phyloP scores from a whole-genome alignment of 495 filamentous ascomycete genomes.

The Aspergillus diversus region DNA sequence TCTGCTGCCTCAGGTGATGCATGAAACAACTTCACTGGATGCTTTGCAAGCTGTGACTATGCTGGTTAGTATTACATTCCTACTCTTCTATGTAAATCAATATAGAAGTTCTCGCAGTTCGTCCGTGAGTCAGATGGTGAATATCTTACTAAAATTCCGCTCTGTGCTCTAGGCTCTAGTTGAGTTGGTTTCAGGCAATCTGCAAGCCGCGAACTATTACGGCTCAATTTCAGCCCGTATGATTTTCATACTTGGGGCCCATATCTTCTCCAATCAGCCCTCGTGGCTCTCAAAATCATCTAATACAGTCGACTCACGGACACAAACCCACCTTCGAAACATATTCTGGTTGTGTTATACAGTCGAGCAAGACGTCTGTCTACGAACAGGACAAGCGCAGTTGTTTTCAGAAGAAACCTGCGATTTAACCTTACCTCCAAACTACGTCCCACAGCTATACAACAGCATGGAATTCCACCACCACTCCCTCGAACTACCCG shows the following conservation, averaged over 20 bases:
- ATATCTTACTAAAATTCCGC: too few relatives aligned
- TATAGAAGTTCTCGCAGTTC: background rate
- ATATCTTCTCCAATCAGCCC: slow-evolving; percentile 28
- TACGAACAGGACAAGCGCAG: slow-evolving; percentile 57
- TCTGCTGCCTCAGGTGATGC: slow-evolving; percentile 44
- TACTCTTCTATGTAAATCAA: background rate
- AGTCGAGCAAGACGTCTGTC: slow-evolving; percentile 53
- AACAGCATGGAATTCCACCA: slow-evolving; percentile 33
- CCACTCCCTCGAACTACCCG: slow-evolving; percentile 24
- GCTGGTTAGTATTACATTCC: slow-evolving; percentile 38
- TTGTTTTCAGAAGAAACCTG: slow-evolving; percentile 56
- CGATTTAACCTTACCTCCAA: slow-evolving; percentile 52
- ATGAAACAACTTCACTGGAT: slow-evolving; percentile 43
- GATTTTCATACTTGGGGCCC: slow-evolving; percentile 52
- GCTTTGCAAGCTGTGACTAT: slow-evolving; percentile 48
- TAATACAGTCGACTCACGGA: slow-evolving; percentile 19
- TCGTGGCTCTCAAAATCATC: background rate
- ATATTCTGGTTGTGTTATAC: slow-evolving; percentile 59
- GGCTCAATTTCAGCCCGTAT: slow-evolving; percentile 47
- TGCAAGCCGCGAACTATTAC: slow-evolving; percentile 48
- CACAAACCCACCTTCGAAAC: slow-evolving; percentile 44
- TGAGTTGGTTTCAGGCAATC: slow-evolving; percentile 48
- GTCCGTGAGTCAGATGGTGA: too few relatives aligned
- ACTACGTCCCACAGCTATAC: slow-evolving; percentile 43
- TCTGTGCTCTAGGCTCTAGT: slow-evolving; percentile 38